phyloP scores from a whole-genome alignment of 2,329 filamentous ascomycete species.

The Cytospora leucostoma region DNA sequence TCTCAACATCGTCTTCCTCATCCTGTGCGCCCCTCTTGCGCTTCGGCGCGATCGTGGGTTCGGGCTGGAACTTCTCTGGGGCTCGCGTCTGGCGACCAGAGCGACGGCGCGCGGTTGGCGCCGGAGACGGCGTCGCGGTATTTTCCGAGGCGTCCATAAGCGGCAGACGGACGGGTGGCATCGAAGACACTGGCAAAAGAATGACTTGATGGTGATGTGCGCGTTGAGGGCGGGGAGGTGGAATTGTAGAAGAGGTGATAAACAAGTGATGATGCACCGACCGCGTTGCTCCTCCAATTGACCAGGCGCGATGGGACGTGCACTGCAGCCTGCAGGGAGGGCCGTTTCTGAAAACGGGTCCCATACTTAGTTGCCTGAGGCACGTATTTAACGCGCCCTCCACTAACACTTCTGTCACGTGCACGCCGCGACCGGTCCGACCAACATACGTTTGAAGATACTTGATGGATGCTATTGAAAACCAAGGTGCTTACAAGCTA shows the following conservation, averaged over 20 bases:
- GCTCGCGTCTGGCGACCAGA: slow-evolving; percentile 68
- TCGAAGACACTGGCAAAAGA: slow-evolving; percentile 35
- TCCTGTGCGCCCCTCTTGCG: slow-evolving; percentile 57
- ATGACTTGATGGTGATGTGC: slow-evolving; percentile 31
- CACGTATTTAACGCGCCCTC: slow-evolving; percentile 12
- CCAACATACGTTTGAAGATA: too few relatives aligned
- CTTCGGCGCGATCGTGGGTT: slow-evolving; percentile 53
- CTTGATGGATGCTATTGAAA: too few relatives aligned
- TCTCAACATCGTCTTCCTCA: slow-evolving; percentile 48
- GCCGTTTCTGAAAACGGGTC: slow-evolving; percentile 1
- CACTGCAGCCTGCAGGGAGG: slow-evolving; percentile 10
- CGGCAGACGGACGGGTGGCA: slow-evolving; percentile 46
- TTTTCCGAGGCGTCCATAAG: slow-evolving; percentile 58
- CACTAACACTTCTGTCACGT: background rate
- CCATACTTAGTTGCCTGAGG: slow-evolving; percentile 22
- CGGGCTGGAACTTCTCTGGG: slow-evolving; percentile 61
- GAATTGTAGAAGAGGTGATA: slow-evolving; percentile 24
- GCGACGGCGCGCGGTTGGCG: slow-evolving; percentile 58
- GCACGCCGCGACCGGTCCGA: background rate
- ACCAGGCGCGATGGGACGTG: slow-evolving; percentile 27
- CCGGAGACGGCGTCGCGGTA: slow-evolving; percentile 56
- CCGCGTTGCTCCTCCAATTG: slow-evolving; percentile 22
- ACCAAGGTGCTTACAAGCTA: too few relatives aligned
- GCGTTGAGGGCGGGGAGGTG: slow-evolving; percentile 19
- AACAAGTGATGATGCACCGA: slow-evolving; percentile 22